Conservation (phyloP, 179 eudicot genomes). For the Amaranthus tricolor region DNA sequence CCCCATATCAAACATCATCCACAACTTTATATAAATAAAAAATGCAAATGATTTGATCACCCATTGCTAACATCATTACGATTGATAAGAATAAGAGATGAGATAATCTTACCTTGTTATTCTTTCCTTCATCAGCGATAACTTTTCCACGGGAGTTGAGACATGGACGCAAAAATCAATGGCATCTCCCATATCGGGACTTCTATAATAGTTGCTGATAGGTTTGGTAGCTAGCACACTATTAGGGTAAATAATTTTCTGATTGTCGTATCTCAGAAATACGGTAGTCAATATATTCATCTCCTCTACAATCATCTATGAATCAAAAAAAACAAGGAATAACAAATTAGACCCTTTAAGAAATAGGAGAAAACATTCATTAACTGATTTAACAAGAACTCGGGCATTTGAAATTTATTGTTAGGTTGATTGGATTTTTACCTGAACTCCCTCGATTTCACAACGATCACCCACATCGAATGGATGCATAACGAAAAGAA, state of each 20-base stretch:
- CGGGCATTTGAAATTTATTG: neutral
- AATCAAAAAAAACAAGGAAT: neutral
- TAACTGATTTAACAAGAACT: neutral
- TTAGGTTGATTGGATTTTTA: neutral
- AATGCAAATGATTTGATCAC: too few species aligned
- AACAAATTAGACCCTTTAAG: neutral
- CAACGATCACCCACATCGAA: constrained; percentile 53
- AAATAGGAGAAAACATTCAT: neutral
- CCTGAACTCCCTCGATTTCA: constrained; percentile 41
- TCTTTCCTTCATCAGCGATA: constrained; percentile 35
- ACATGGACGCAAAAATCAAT: constrained; percentile 41
- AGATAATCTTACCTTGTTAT: constrained; percentile 34
- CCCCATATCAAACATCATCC: too few species aligned
- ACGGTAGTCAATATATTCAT: constrained; percentile 50
- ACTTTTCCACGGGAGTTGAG: constrained; percentile 34
- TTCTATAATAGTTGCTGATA: constrained; percentile 42
- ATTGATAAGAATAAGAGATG: neutral
- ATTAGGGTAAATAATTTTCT: constrained; percentile 42
- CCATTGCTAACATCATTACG: neutral
- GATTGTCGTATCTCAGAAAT: constrained; percentile 41
- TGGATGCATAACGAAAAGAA: constrained; percentile 48
- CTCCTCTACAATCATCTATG: constrained; percentile 52
- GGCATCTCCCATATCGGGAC: constrained; percentile 46
- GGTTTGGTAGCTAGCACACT: constrained; percentile 41
- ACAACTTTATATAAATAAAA: neutral